Evolutionary conservation across 176 grass and related monocot species (phyloP).

Genomic region (Lolium rigidum): DNA sequence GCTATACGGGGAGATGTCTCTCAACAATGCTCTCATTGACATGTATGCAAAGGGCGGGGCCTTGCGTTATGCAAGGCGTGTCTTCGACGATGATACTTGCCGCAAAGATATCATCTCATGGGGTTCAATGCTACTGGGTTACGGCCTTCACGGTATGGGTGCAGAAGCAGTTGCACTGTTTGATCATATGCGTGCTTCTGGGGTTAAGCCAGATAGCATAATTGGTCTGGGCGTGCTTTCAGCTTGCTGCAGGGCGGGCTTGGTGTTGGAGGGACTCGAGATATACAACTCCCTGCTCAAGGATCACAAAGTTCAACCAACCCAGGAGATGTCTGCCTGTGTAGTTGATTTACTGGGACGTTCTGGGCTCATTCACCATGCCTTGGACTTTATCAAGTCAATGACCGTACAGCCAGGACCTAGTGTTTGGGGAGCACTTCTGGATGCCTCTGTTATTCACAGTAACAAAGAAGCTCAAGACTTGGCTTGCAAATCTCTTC

Average conservation of each 20-base stretch:
- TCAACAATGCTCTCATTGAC: conserved; percentile 73
- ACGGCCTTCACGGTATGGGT: conserved; percentile 31
- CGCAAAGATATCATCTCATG: conserved; percentile 73
- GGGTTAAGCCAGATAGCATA: conserved; percentile 63
- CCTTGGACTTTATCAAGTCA: conserved; percentile 65
- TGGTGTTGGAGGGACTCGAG: conserved; percentile 63
- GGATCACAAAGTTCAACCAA: conserved; percentile 58
- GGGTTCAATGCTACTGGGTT: conserved; percentile 65
- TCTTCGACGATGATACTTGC: conserved; percentile 67
- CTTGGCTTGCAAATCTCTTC: not conserved
- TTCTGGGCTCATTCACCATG: conserved; percentile 54
- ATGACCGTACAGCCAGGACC: conserved; percentile 52
- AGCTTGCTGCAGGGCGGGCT: conserved; percentile 54
- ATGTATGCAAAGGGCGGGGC: conserved; percentile 65
- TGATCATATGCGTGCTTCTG: conserved; percentile 53
- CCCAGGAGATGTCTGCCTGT: conserved; percentile 69
- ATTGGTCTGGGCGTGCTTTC: conserved; percentile 64
- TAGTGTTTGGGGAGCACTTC: conserved; percentile 76
- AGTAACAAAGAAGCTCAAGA: conserved; percentile 35
- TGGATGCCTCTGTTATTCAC: conserved; percentile 63
- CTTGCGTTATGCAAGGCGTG: conserved; percentile 51
- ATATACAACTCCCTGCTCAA: conserved; percentile 63
- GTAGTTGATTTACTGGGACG: conserved; percentile 65
- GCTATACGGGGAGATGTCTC: conserved; percentile 37
- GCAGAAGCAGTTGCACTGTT: conserved; percentile 61